These are phyloP conservation scores for Penicillium sp. DNA, from an alignment of 2,329 filamentous ascomycete genomes.

Conservation along the genomic window DNA sequence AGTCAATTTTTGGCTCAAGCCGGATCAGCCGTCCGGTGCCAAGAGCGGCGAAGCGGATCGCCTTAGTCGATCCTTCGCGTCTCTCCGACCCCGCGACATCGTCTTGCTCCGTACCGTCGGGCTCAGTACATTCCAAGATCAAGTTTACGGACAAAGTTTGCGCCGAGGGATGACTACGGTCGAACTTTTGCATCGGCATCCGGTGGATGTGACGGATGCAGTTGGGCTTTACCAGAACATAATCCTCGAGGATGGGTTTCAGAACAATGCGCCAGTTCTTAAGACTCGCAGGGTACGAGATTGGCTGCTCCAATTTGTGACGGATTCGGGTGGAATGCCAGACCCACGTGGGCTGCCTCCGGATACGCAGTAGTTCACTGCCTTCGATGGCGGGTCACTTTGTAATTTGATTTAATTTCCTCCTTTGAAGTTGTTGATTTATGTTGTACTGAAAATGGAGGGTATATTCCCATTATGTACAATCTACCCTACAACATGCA, in stretches of 20 bases:
- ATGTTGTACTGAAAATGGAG: background rate
- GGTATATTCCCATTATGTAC: too few species aligned
- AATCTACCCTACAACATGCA: background rate
- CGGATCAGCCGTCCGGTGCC: slow-evolving; percentile 24
- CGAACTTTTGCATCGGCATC: slow-evolving; percentile 62
- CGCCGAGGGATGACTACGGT: slow-evolving; percentile 68
- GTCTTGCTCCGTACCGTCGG: slow-evolving; percentile 78
- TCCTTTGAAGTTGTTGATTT: background rate
- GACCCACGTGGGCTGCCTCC: slow-evolving; percentile 36
- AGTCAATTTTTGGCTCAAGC: slow-evolving; percentile 77
- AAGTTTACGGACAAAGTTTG: slow-evolving; percentile 82
- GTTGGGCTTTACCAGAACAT: slow-evolving; percentile 59
- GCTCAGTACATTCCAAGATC: slow-evolving; percentile 69
- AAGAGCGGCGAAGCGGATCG: slow-evolving; percentile 22
- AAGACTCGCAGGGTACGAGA: slow-evolving; percentile 68
- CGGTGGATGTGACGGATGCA: slow-evolving; percentile 52
- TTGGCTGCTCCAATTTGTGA: slow-evolving; percentile 73
- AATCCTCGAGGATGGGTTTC: slow-evolving; percentile 37
- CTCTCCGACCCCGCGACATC: slow-evolving; percentile 69
- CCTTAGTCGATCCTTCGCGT: slow-evolving; percentile 44
- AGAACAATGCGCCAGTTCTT: slow-evolving; percentile 52
- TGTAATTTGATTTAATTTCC: background rate
- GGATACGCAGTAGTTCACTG: slow-evolving; percentile 35
- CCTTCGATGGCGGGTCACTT: background rate
- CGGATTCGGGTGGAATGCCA: slow-evolving; percentile 32